Conservation (phyloP, 441 rosid species). For the Arabidopsis hybrid region DNA sequence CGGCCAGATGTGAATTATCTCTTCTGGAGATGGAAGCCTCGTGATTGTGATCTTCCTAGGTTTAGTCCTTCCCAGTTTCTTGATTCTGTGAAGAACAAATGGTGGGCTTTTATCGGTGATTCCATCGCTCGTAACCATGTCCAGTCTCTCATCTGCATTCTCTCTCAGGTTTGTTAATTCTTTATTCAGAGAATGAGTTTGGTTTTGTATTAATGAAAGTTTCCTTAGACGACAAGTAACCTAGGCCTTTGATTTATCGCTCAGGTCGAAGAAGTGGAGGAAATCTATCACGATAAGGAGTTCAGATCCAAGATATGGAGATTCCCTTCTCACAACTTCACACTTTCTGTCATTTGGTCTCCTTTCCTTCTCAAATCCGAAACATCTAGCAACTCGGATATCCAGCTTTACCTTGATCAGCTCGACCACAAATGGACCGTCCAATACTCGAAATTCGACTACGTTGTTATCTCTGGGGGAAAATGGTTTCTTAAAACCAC, state of each 20-base stretch:
- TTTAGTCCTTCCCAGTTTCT: constrained; percentile 58
- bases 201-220: not conserved
- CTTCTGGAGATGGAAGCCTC: constrained; percentile 71
- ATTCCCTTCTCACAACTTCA: constrained; percentile 62
- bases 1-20: constrained; percentile 63
- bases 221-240: constrained; percentile 28
- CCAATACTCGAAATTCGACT: constrained; percentile 53
- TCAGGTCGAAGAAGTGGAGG: constrained; percentile 60
- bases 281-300: constrained; percentile 64
- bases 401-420: constrained; percentile 59
- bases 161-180: constrained; percentile 56
- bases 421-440: constrained; percentile 61
- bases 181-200: not conserved
- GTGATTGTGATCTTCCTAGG: constrained; percentile 60
- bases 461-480: constrained; percentile 60
- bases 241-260: not conserved
- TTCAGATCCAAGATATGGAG: constrained; percentile 65
- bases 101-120: constrained; percentile 72
- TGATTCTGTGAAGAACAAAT: constrained; percentile 52
- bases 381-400: constrained; percentile 46
- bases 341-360: constrained; percentile 65
- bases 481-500: constrained; percentile 73
- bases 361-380: constrained; percentile 60
- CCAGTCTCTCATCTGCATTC: constrained; percentile 70
- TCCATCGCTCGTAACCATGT: constrained; percentile 76